phyloP scores from a whole-genome alignment of 2,329 filamentous ascomycete genomes.

The Colletotrichum incanum region DNA sequence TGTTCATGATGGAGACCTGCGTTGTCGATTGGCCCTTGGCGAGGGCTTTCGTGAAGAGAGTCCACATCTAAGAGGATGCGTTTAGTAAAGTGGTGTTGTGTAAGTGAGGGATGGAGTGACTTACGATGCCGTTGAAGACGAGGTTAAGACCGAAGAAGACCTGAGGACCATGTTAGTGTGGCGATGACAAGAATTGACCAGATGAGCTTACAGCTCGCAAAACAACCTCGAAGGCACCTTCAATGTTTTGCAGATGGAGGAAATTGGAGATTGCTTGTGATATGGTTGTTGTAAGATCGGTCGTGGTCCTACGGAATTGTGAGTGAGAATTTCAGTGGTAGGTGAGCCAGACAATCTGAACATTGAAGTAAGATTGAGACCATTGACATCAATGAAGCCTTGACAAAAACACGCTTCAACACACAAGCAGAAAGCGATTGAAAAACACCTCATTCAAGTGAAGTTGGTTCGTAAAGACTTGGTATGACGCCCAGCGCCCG shows the following conservation, averaged over 20 bases:
- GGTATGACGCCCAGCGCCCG: constrained; percentile 10
- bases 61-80: constrained; percentile 77
- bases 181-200: background rate
- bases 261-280: constrained; percentile 61
- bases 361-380: background rate
- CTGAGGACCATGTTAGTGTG: constrained; percentile 56
- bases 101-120: constrained; percentile 46
- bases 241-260: constrained; percentile 60
- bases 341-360: background rate
- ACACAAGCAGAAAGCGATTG: background rate
- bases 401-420: background rate
- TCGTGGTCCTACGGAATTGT: constrained; percentile 64
- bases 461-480: constrained; percentile 1
- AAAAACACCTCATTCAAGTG: background rate
- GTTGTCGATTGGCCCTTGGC: constrained; percentile 82
- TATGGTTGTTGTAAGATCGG: constrained; percentile 66
- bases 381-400: background rate
- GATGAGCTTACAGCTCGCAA: constrained; percentile 63
- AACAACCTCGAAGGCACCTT: constrained; percentile 62
- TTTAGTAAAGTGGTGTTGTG: constrained; percentile 16
- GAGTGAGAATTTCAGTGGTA: constrained; percentile 29
- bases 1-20: constrained; percentile 87
- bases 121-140: constrained; percentile 79
- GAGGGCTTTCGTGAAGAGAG: constrained; percentile 85
- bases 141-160: constrained; percentile 84